Evolutionary conservation across 306 rosid genomes (phyloP).

Genomic region (Lathyrus aphaca): DNA sequence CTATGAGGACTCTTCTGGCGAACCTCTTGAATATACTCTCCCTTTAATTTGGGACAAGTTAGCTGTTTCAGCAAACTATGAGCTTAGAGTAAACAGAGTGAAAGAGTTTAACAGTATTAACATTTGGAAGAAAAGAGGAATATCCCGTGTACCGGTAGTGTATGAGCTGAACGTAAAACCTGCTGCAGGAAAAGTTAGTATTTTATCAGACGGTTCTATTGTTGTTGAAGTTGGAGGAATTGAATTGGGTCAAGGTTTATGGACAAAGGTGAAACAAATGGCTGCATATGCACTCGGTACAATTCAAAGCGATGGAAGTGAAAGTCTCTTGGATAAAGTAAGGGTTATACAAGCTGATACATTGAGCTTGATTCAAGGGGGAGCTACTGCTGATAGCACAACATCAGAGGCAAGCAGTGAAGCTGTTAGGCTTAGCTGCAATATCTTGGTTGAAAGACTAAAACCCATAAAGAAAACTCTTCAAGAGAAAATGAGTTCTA

Average conservation of each 20-base stretch:
- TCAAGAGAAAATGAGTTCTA: constrained; percentile 53
- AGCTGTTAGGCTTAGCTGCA: constrained; percentile 76
- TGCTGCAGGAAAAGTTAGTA: constrained; percentile 78
- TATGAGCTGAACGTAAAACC: constrained; percentile 43
- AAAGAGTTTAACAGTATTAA: constrained; percentile 61
- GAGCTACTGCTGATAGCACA: constrained; percentile 80
- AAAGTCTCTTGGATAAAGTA: constrained; percentile 61
- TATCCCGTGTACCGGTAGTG: constrained; percentile 70
- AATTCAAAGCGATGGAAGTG: constrained; percentile 52
- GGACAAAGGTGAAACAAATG: constrained; percentile 93
- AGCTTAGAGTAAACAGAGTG: constrained; percentile 53
- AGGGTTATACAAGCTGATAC: constrained; percentile 81
- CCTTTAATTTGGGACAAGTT: constrained; percentile 78
- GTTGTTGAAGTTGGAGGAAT: constrained; percentile 92
- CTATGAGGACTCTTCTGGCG: constrained; percentile 56
- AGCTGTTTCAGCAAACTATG: constrained; percentile 57
- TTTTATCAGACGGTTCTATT: constrained; percentile 71
- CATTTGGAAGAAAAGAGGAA: constrained; percentile 78
- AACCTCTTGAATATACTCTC: constrained; percentile 73
- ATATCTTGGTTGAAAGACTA: constrained; percentile 75
- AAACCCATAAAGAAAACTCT: constrained; percentile 58
- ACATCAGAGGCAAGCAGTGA: constrained; percentile 89
- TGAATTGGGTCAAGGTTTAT: constrained; percentile 94
- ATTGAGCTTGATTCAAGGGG: constrained; percentile 82
- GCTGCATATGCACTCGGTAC: constrained; percentile 64